Evolutionary conservation across 176 grass and related monocot genomes (phyloP).

Genomic region (Oryza rufipogon): DNA sequence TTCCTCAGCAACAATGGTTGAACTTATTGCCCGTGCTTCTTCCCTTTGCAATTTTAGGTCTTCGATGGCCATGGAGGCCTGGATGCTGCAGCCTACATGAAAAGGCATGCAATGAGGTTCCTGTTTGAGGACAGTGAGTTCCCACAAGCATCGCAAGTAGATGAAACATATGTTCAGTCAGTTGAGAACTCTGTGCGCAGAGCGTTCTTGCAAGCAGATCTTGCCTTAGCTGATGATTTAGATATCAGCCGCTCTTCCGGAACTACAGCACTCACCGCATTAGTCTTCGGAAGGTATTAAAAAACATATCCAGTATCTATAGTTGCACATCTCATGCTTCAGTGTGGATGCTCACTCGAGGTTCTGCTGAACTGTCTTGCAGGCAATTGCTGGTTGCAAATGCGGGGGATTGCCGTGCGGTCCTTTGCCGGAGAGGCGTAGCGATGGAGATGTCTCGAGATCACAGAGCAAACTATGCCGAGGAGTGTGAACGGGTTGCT

Average conservation of each 20-base stretch:
- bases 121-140: constrained; percentile 80
- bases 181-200: constrained; percentile 59
- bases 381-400: constrained; percentile 93
- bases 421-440: constrained; percentile 74
- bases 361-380: constrained; percentile 10
- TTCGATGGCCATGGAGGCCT: constrained; percentile 96
- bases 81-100: constrained; percentile 89
- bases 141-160: constrained; percentile 59
- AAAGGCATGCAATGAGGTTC: constrained; percentile 79
- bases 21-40: constrained; percentile 13
- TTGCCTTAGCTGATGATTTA: constrained; percentile 62
- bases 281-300: constrained; percentile 75
- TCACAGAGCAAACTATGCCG: constrained; percentile 60
- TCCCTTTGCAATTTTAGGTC: constrained; percentile 50
- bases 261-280: constrained; percentile 74
- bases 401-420: constrained; percentile 82
- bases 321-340: neutral
- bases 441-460: constrained; percentile 87
- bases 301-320: neutral
- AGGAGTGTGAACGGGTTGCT: constrained; percentile 59
- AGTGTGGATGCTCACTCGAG: neutral
- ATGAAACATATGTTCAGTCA: constrained; percentile 54
- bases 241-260: constrained; percentile 77
- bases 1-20: neutral
- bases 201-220: constrained; percentile 74